Evolutionary conservation across 1,284 basidiomycete genomes (phyloP), one percentile per base, ranked within the genome.

Genomic region (Ustanciosporium gigantosporum): DNA sequence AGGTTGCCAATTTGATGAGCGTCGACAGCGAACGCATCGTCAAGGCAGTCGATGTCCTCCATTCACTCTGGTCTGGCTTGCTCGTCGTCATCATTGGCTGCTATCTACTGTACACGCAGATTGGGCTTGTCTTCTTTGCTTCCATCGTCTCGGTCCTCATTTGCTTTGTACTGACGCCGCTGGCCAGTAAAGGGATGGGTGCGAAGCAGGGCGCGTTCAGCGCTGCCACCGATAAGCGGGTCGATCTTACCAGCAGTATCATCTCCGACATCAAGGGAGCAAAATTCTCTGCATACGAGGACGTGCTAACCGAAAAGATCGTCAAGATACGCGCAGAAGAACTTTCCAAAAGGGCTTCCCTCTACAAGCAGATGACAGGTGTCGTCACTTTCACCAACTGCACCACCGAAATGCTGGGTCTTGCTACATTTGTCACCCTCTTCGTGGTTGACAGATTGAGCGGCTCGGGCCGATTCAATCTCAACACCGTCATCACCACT

Each of bases 11-110:
- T 32, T 46, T 73, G 21, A 72, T 73, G 67, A 70, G 68, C 17
- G 69, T 70, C n/a, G 73, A 75, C 37, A 55, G 64, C 36, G 72
- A 75, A 40, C 53, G 72, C 14, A 56, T 75, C 39, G 58, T 73
- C 40, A 44, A 46, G 38, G 37, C 39, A 11, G 42, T 66, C 31
- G 40, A 58, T 32, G 37, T 58, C 23, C 13, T 70, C 14, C 68
- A 70, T 25, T 46, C 52, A 1, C 55, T 75, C 14, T 75, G 73
- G 61, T 62, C 60, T 14, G 59, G 57, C 6, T 19, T 56, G 21
- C 46, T 74, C 41, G 58, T 56, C 35, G 60, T 75, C 29, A 38
- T 34, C 20, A 45, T 73, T 16, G 71, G 68, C 14, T 41, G 59
- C 20, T 71, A 66, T 40, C 44, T 75, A 2, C 60, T 74, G 11